phyloP scores from a whole-genome alignment of 495 filamentous ascomycete species.

The Penicillium paxilli region DNA sequence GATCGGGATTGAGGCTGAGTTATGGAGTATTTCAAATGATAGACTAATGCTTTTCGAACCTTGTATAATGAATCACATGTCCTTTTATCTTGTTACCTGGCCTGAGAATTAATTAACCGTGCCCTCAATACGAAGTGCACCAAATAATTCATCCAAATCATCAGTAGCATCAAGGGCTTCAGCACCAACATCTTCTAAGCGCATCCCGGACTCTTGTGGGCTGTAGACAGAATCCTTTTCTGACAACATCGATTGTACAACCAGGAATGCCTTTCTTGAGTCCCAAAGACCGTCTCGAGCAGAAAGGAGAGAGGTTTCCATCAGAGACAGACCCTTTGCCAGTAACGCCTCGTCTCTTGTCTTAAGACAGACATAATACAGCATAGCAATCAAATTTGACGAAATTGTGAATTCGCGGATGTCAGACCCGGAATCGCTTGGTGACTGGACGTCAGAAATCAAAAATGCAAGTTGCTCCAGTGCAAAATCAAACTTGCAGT shows the following conservation, averaged over 20 bases:
- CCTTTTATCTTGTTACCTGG: no score
- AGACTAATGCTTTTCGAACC: background rate
- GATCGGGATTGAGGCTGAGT: no score
- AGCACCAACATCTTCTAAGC: conserved; percentile 4
- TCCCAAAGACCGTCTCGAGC: conserved; percentile 25
- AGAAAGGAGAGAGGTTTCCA: conserved; percentile 7
- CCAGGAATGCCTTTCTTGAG: conserved; percentile 2
- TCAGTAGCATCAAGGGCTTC: conserved; percentile 1
- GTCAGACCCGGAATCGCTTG: background rate
- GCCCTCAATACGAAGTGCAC: background rate
- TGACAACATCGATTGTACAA: background rate
- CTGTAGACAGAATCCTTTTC: background rate
- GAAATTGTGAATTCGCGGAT: conserved; percentile 15
- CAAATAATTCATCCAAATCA: conserved; percentile 1
- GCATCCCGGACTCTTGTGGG: background rate
- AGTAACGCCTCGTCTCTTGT: conserved; percentile 3
- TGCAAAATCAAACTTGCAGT: conserved; percentile 3
- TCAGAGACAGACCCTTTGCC: conserved; percentile 8
- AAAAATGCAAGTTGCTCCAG: conserved; percentile 10
- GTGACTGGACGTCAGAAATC: background rate
- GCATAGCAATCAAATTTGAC: conserved; percentile 15
- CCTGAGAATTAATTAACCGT: background rate
- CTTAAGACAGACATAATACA: conserved; percentile 25
- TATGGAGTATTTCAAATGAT: background rate
- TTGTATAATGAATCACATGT: no score